These are phyloP conservation scores for Globisporangium nodosum DNA, from an alignment of 352 stramenopile genomes.

Conservation along the genomic window DNA sequence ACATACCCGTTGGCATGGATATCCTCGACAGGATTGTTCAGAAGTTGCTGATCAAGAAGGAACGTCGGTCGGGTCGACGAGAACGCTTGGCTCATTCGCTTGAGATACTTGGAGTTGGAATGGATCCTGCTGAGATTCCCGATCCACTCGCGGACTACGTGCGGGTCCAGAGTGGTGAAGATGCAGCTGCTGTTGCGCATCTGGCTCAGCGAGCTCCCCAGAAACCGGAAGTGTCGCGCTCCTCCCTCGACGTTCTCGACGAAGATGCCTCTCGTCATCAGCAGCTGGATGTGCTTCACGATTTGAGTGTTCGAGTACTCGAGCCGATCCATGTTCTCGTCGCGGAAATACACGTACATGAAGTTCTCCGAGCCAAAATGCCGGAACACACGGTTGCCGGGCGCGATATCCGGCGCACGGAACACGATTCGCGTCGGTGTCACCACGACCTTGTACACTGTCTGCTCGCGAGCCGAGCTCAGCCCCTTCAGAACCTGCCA, in stretches of 20 bases:
- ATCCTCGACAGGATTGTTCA: constrained; percentile 41
- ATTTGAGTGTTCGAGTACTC: constrained; percentile 43
- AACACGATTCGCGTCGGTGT: constrained; percentile 67
- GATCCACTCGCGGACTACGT: constrained; percentile 46
- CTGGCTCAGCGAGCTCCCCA: constrained; percentile 73
- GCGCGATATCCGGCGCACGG: constrained; percentile 38
- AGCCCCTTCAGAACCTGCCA: constrained; percentile 18
- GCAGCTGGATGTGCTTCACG: constrained; percentile 27
- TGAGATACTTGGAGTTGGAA: constrained; percentile 67
- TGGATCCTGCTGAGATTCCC: constrained; percentile 48
- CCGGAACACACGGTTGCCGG: constrained; percentile 65
- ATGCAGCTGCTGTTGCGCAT: constrained; percentile 65
- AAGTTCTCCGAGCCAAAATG: constrained; percentile 69
- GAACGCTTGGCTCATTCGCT: constrained; percentile 70
- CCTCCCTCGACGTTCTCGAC: constrained; percentile 23
- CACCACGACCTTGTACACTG: constrained; percentile 62
- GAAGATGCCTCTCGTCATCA: constrained; percentile 35
- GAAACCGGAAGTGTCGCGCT: constrained; percentile 34
- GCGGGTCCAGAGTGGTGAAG: constrained; percentile 58
- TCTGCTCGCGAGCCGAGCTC: constrained; percentile 1
- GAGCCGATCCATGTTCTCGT: constrained; percentile 70
- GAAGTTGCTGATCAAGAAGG: constrained; percentile 27
- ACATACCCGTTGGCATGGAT: constrained; percentile 35
- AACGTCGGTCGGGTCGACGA: constrained; percentile 60
- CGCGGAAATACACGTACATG: constrained; percentile 79